A percentile compares a stretch with the other conserved stretches of the same genome.
phyloP scores from a whole-genome alignment of 495 filamentous ascomycete species.

The Wilcoxina mikolae region DNA sequence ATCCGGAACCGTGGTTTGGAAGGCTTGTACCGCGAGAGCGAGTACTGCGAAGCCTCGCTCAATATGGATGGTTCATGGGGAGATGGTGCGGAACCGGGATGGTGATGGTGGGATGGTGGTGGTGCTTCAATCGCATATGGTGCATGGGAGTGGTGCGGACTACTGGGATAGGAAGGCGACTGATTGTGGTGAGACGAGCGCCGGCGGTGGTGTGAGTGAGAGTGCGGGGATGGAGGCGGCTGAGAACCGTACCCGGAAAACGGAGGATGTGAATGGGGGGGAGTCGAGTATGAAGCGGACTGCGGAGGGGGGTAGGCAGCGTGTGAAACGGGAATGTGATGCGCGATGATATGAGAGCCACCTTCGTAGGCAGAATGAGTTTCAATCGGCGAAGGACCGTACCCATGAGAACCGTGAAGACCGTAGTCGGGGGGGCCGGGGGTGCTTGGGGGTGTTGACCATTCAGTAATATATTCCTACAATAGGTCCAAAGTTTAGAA shows the following conservation, averaged over 20 bases:
- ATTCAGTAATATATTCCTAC: slow-evolving; percentile 2
- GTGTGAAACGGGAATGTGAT: slow-evolving; percentile 3
- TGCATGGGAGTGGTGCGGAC: slow-evolving; percentile 16
- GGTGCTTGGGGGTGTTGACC: slow-evolving; percentile 13
- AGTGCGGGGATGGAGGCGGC: slow-evolving; percentile 16
- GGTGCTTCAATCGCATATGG: slow-evolving; percentile 4
- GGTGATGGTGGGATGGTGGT: not conserved
- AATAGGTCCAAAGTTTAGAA: slow-evolving; percentile 1
- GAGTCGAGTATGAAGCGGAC: slow-evolving; percentile 7
- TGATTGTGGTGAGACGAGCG: slow-evolving; percentile 14
- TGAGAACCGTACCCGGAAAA: not conserved
- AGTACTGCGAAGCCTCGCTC: slow-evolving; percentile 25
- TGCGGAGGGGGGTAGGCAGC: not conserved
- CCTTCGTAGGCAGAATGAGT: slow-evolving; percentile 6
- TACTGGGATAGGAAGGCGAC: slow-evolving; percentile 23
- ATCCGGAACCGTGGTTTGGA: slow-evolving; percentile 19
- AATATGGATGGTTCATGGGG: slow-evolving; percentile 15
- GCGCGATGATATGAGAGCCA: not conserved
- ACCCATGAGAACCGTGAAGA: slow-evolving; percentile 22
- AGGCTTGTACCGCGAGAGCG: slow-evolving; percentile 20
- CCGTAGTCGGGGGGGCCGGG: slow-evolving; percentile 20
- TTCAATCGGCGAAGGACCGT: slow-evolving; percentile 19
- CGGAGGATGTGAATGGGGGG: slow-evolving; percentile 11
- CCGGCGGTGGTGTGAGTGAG: slow-evolving; percentile 18
- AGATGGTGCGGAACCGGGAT: slow-evolving; percentile 6